Evolutionary conservation across 257 asterid species (phyloP), one percentile per base, ranked within the genome.

Genomic region (Plantago major): DNA sequence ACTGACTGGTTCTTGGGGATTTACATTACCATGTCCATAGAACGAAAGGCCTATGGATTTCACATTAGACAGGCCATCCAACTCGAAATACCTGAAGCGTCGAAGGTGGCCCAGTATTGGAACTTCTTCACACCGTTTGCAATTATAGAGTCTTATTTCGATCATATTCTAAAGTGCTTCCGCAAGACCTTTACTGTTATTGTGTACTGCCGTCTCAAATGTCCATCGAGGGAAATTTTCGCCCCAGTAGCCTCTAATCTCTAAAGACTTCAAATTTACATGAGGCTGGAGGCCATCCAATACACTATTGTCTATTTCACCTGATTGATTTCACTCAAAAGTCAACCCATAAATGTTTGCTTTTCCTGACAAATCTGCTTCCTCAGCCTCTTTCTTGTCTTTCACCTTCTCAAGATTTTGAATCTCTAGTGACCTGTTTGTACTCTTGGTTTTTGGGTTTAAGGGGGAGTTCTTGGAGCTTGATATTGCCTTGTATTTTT

Each of bases 221-320:
- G 62, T 49, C 81, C 74, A 72, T 4, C 4, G 40, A n/a, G 75
- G 73, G 14, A 73, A 62, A 9, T 18, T 55, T 26, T 10, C 19
- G 47, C 78, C 71, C 4, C 0, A 7, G 42, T 62, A 77, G 12
- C 47, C 10, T 4, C 0, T 0, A 8, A 74, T 58, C 3, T 3
- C 9, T 30, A 67, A 15, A 9, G 15, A 14, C 43, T 71, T 63
- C 28, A 71, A 9, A 57, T 58, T 19, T 5, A 52, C 47, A 58
- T 70, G 69, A 4, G 82, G 76, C 50, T 59, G 44, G 19, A 78
- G 75, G 30, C 79, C 78, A 30, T 78, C 80, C 60, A 71, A 45
- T 9, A 71, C 73, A 14, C 16, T 17, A 26, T 49, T 64, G 56
- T 68, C 48, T 11, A 7, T 16, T 17, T 11, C 45, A 11, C 9